Evolutionary conservation across 805 yeast genomes (phyloP), one percentile per base, ranked within the genome.

Genomic region (Candida odintsovae): DNA sequence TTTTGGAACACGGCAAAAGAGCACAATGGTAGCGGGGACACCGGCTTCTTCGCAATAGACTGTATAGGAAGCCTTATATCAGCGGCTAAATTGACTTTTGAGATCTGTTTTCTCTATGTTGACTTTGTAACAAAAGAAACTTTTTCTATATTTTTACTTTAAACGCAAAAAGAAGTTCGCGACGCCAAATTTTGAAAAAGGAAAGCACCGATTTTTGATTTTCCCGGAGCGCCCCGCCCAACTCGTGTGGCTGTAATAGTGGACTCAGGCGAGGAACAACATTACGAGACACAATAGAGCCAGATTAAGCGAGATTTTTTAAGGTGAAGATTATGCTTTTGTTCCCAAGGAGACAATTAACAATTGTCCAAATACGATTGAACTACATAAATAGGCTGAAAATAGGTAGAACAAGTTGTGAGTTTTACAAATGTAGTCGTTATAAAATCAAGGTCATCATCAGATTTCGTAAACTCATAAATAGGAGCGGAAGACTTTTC

Each of bases 401-500:
- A 13, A 28, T 4, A 28, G 8, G n/a, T n/a, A n/a, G 11, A 28
- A 25, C 12, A 25, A 25, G 28, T 25, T 7, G 28, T 25, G 28
- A 25, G 10, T 10, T 7, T 7, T 25, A 11, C 4, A 25, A 25
- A 12, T 25, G 36, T n/a, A 20, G 36, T 33, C 36, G 36, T 33
- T 16, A 33, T 15, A 29, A 15, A 33, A 33, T 4, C 20, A 16
- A 3, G 12, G 8, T 33, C 36, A 33, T 28, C 31, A 28, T 12
- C 31, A 28, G 31, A 13, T 13, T 13, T 28, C 31, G n/a, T 28
- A 28, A 13, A 33, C 20, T 33, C 36, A 33, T 33, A 52, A 40
- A 38, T 52, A 50, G 8, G 50, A 26, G 3, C 40, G 44, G 35
- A 53, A 56, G 8, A 49, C 41, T 39, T 46, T 72, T 36, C 46